Conservation (phyloP, 768 basidiomycete species). For the Xerocomus brunneocitrinus region DNA sequence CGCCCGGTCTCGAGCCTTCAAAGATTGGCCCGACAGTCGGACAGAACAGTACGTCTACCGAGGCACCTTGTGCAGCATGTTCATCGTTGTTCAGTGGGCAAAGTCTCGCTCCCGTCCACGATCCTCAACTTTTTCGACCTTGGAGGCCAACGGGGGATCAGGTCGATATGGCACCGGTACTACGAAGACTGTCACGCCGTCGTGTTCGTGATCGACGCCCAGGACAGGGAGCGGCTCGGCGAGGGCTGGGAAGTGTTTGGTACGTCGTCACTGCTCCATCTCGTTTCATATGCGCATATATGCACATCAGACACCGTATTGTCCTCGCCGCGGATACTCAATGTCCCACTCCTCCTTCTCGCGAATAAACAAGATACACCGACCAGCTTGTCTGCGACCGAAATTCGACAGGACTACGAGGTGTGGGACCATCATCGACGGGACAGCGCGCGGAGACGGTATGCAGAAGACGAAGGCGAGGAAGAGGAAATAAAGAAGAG, state of each 20-base stretch:
- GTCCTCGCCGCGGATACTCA: constrained; percentile 84
- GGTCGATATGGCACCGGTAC: constrained; percentile 91
- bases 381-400: constrained; percentile 75
- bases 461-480: constrained; percentile 44
- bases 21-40: constrained; percentile 97
- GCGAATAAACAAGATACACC: constrained; percentile 96
- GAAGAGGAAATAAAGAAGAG: constrained; percentile 43
- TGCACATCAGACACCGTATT: constrained; percentile 65
- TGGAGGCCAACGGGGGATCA: constrained; percentile 90
- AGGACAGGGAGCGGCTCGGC: constrained; percentile 80
- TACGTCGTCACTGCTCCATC: constrained; percentile 34
- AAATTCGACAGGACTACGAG: constrained; percentile 86
- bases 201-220: constrained; percentile 91
- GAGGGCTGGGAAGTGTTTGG: constrained; percentile 99
- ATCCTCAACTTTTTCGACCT: constrained; percentile 97
- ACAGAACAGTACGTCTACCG: constrained; percentile 76
- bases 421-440: constrained; percentile 78
- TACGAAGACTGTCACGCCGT: constrained; percentile 98
- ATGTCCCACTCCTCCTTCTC: constrained; percentile 83
- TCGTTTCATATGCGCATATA: background rate
- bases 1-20: constrained; percentile 81
- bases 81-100: constrained; percentile 59
- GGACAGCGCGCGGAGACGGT: constrained; percentile 57
- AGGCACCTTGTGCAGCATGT: background rate
- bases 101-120: constrained; percentile 88